phyloP scores from a whole-genome alignment of 2,329 filamentous ascomycete genomes.

The Colletotrichum eremochloae region DNA sequence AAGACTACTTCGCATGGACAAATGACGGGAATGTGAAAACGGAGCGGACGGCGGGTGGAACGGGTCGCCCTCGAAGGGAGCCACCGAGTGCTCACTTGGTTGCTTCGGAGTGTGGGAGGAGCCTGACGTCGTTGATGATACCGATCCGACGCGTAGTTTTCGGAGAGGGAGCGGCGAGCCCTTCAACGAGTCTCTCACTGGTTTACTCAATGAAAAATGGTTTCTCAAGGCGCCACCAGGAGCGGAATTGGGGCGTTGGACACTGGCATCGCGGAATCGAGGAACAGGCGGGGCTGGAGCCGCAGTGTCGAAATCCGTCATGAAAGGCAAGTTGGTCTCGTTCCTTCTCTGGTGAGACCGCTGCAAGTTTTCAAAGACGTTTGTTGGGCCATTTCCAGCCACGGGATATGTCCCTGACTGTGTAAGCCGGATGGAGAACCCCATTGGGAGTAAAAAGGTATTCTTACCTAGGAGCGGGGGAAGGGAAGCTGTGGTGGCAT shows the following conservation, averaged over 20 bases:
- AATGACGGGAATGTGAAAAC: constrained; percentile 47
- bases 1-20: constrained; percentile 51
- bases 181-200: constrained; percentile 41
- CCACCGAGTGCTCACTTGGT: constrained; percentile 6
- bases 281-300: constrained; percentile 50
- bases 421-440: constrained; percentile 26
- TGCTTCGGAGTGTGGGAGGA: constrained; percentile 21
- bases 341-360: constrained; percentile 50
- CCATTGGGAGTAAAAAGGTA: background rate
- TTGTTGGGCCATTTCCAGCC: constrained; percentile 55
- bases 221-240: constrained; percentile 43
- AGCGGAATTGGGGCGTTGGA: constrained; percentile 55
- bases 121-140: constrained; percentile 22
- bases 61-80: constrained; percentile 22
- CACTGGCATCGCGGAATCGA: constrained; percentile 46
- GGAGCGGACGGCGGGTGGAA: constrained; percentile 43
- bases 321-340: constrained; percentile 45
- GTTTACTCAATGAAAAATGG: constrained; percentile 24
- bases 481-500: constrained; percentile 52
- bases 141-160: constrained; percentile 35
- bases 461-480: constrained; percentile 55
- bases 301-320: constrained; percentile 45
- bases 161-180: constrained; percentile 41
- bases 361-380: constrained; percentile 53
- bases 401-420: constrained; percentile 55